Base-by-base conservation (phyloP, 2,329 filamentous ascomycete genomes). In the Penicillium hesseltinei region DNA sequence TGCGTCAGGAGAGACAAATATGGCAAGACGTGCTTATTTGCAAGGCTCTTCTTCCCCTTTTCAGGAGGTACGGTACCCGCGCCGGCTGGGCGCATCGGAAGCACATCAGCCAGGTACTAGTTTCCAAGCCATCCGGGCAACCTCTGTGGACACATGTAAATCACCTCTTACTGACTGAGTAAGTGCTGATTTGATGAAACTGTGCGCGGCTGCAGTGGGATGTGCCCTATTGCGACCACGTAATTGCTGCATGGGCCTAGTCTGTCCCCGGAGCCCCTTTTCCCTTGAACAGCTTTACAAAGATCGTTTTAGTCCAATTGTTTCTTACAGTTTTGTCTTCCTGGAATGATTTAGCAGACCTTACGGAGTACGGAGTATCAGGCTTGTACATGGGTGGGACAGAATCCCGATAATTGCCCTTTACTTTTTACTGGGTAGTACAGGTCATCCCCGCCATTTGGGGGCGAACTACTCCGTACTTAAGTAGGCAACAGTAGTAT, bases 51-150 rank as follows among this genome's bases (percentile, higher is more conserved):
- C 40, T 39, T 35, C 48, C 47, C 46, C 40, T 45, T 51, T 56
- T 46, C 19, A 52, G 21, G 33, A 39, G 35, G 42, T 10, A 27
- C 42, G 29, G 35, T 42, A 23, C 39, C 25, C 21, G 29, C 27
- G 50, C 35, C 55, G 59, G 61, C 44, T 54, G 51, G 56, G 45
- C 62, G 51, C 56, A 60, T 62, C 55, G 51, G 61, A 56, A 35
- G 21, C 21, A 51, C 54, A 42, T 57, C 38, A 23, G 57, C 48
- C 54, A 52, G 35, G 48, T 35, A 54, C 33, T 51, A 52, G 54
- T 65, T 65, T 62, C 54, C 62, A 65, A 63, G 60, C 53, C 58
- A 64, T 58, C 53, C 50, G 38, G 56, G 27, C 56, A 46, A 40
- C 33, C 38, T 54, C 51, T 40, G 56, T 54, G 51, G 57, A 29